Percentiles rank a stretch among this genome's conserved stretches.
phyloP scores from a whole-genome alignment of 2,329 filamentous ascomycete species.

The Knoxdaviesia proteae region DNA sequence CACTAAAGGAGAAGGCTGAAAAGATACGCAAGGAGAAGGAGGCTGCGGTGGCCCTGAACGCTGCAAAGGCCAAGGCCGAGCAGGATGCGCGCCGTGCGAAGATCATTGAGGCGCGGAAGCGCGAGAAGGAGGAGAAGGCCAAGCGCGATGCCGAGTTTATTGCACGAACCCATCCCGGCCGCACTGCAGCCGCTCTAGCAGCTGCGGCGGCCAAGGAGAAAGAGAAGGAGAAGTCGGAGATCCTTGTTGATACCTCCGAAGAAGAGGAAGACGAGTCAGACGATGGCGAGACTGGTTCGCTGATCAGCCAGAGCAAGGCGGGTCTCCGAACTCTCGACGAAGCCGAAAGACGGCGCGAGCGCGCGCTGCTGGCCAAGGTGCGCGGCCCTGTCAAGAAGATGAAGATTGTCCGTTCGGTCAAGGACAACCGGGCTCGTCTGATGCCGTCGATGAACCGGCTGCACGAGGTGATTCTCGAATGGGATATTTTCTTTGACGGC shows the following conservation, averaged over 20 bases:
- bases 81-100: slow-evolving; percentile 6
- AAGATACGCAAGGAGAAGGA: slow-evolving; percentile 3
- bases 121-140: slow-evolving; percentile 53
- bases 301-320: slow-evolving; percentile 24
- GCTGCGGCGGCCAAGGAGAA: slow-evolving; percentile 24
- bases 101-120: slow-evolving; percentile 51
- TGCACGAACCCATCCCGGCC: slow-evolving; percentile 35
- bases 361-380: slow-evolving; percentile 30
- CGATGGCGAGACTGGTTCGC: slow-evolving; percentile 19
- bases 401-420: slow-evolving; percentile 59
- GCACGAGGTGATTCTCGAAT: slow-evolving; percentile 70
- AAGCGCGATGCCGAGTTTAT: slow-evolving; percentile 52
- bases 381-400: slow-evolving; percentile 66
- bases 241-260: slow-evolving; percentile 77
- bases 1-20: slow-evolving; percentile 8
- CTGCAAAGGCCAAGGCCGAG: slow-evolving; percentile 8
- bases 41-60: slow-evolving; percentile 7
- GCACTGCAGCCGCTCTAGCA: slow-evolving; percentile 20
- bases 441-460: slow-evolving; percentile 72
- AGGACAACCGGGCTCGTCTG: slow-evolving; percentile 84
- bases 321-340: slow-evolving; percentile 27
- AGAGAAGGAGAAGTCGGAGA: slow-evolving; percentile 25
- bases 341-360: slow-evolving; percentile 21
- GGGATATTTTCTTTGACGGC: slow-evolving; percentile 85
- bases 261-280: slow-evolving; percentile 46